phyloP scores from a whole-genome alignment of 768 basidiomycete genomes.

The Macrocybe gigantea region DNA sequence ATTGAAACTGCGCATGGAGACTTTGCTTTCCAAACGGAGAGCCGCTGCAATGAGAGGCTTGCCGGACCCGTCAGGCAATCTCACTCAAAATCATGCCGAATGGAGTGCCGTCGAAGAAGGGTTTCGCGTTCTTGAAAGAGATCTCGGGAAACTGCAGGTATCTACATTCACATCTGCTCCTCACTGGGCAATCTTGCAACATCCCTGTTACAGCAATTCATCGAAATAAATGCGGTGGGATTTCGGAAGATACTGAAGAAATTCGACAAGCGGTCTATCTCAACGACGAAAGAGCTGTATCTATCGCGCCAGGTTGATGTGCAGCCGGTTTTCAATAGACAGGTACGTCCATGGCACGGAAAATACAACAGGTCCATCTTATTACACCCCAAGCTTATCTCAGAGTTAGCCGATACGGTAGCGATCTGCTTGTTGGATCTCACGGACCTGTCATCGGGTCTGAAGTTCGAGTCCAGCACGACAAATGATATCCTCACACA shows the following conservation, averaged over 20 bases:
- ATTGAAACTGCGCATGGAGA: slow-evolving; percentile 86
- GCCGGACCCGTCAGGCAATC: slow-evolving; percentile 60
- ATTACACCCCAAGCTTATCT: slow-evolving; percentile 64
- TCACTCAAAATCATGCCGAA: slow-evolving; percentile 68
- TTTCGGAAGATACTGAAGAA: slow-evolving; percentile 98
- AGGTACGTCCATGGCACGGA: slow-evolving; percentile 33
- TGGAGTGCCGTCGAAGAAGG: slow-evolving; percentile 97
- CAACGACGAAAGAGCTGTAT: slow-evolving; percentile 94
- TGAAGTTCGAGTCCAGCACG: slow-evolving; percentile 76
- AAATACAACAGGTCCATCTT: slow-evolving; percentile 7
- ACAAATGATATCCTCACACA: slow-evolving; percentile 70
- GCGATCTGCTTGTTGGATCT: slow-evolving; percentile 78
- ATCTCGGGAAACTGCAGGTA: slow-evolving; percentile 93
- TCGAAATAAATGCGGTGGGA: slow-evolving; percentile 95
- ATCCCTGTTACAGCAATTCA: slow-evolving; percentile 66
- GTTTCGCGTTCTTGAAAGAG: slow-evolving; percentile 88
- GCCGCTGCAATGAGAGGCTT: slow-evolving; percentile 69
- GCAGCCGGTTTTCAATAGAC: slow-evolving; percentile 97
- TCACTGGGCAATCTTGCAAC: slow-evolving; percentile 14
- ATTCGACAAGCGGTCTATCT: slow-evolving; percentile 95
- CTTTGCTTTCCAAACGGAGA: slow-evolving; percentile 88
- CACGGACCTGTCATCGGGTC: slow-evolving; percentile 67
- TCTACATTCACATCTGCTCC: slow-evolving; percentile 8
- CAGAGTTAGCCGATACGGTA: slow-evolving; percentile 90
- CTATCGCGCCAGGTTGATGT: slow-evolving; percentile 95